Conservation (phyloP, 2,329 filamentous ascomycete genomes). For the Fusarium pseudograminearum region DNA sequence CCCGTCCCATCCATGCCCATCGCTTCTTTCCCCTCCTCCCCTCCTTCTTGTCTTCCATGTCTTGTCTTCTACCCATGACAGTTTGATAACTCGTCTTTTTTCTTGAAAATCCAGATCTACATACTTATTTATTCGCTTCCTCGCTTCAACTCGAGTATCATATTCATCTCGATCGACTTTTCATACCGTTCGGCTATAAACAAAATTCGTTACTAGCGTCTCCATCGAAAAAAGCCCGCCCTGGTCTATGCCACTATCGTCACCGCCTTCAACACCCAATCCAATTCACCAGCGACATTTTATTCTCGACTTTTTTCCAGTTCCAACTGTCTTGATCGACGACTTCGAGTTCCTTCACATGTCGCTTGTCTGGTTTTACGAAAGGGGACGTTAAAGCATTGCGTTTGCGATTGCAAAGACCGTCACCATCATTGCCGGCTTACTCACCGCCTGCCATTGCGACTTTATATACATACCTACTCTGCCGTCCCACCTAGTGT, state of each 20-base stretch:
- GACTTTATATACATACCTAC: conserved; percentile 41
- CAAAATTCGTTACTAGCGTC: conserved; percentile 33
- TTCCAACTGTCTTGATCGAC: conserved; percentile 24
- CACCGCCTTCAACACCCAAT: conserved; percentile 43
- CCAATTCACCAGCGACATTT: conserved; percentile 37
- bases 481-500: conserved; percentile 48
- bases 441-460: conserved; percentile 41
- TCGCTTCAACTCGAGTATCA: conserved; percentile 31
- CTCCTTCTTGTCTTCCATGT: conserved; percentile 44
- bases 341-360: conserved; percentile 36
- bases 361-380: conserved; percentile 40
- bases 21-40: conserved; percentile 45
- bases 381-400: conserved; percentile 45
- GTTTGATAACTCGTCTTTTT: conserved; percentile 41
- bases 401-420: conserved; percentile 37
- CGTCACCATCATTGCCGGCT: conserved; percentile 22
- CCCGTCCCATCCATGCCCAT: conserved; percentile 46
- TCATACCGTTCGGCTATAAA: conserved; percentile 17
- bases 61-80: conserved; percentile 39
- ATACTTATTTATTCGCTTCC: conserved; percentile 33
- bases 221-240: conserved; percentile 27
- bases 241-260: conserved; percentile 46
- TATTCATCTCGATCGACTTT: conserved; percentile 12
- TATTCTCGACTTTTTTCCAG: conserved; percentile 27
- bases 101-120: conserved; percentile 12